A percentile compares a stretch with the other conserved stretches of the same genome.
phyloP scores from a whole-genome alignment of 305 asterid genomes.

The Fraxinus sp. region DNA sequence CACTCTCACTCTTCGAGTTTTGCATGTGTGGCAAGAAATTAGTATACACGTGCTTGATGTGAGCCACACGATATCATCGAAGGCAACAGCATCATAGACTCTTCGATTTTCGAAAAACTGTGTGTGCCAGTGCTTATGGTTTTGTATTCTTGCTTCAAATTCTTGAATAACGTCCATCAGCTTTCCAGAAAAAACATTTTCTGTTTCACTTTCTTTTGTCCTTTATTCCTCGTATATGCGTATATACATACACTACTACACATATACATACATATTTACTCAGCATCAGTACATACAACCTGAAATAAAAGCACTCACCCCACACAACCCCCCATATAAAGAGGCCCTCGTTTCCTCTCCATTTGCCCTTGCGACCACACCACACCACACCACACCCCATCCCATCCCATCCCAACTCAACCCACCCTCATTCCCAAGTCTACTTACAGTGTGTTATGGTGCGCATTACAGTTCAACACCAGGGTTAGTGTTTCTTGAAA shows the following conservation, averaged over 20 bases:
- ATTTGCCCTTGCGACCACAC: too few relatives aligned
- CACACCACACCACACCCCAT: too few relatives aligned
- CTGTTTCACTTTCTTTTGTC: constrained; percentile 10
- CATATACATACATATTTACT: neutral
- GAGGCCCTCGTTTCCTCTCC: neutral
- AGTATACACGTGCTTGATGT: neutral
- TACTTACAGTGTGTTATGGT: neutral
- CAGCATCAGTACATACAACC: neutral
- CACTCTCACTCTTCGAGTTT: neutral
- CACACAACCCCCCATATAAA: neutral
- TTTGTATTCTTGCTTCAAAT: constrained; percentile 18
- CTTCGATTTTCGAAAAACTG: neutral
- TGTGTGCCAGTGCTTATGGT: neutral
- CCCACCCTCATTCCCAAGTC: neutral
- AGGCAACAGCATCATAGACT: neutral
- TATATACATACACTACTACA: neutral
- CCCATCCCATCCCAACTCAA: neutral
- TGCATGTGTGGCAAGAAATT: neutral
- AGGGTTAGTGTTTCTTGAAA: neutral
- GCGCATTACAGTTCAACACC: constrained; percentile 4
- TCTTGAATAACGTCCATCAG: constrained; percentile 33
- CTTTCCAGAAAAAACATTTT: constrained; percentile 19
- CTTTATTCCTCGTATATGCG: neutral
- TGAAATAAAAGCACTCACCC: neutral
- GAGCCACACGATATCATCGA: neutral